Evolutionary conservation across 306 rosid species (phyloP).

Genomic region (Corylus americana): DNA sequence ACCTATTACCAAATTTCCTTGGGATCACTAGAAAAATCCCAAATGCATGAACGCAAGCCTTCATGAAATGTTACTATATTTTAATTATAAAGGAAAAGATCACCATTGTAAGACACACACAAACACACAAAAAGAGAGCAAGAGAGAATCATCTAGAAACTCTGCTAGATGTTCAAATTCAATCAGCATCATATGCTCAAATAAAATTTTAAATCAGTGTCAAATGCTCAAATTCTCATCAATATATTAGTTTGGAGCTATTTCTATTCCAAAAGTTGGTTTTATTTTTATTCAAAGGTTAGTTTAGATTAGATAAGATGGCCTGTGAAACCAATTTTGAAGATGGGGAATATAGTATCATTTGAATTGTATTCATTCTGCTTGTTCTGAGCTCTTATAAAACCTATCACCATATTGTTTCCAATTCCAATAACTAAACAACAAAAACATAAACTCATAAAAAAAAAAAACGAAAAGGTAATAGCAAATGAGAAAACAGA

Average conservation of each 20-base stretch:
- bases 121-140: background rate
- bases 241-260: background rate
- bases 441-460: constrained; percentile 5
- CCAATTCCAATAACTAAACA: background rate
- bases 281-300: background rate
- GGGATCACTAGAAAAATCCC: background rate
- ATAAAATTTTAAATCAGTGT: background rate
- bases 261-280: background rate
- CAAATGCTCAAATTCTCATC: background rate
- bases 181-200: background rate
- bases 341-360: background rate
- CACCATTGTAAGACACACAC: background rate
- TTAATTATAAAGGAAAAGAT: background rate
- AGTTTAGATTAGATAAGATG: background rate
- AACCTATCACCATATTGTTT: background rate
- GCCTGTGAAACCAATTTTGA: background rate
- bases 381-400: background rate
- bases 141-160: background rate
- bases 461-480: constrained; percentile 3
- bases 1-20: background rate
- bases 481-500: background rate
- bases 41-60: background rate
- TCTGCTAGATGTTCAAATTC: background rate
- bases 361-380: background rate
- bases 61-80: background rate